A percentile compares a stretch with the other conserved stretches of the same genome.
Evolutionary conservation across 2,329 filamentous ascomycete genomes (phyloP).

Genomic region (Pseudocercospora crystallina): DNA sequence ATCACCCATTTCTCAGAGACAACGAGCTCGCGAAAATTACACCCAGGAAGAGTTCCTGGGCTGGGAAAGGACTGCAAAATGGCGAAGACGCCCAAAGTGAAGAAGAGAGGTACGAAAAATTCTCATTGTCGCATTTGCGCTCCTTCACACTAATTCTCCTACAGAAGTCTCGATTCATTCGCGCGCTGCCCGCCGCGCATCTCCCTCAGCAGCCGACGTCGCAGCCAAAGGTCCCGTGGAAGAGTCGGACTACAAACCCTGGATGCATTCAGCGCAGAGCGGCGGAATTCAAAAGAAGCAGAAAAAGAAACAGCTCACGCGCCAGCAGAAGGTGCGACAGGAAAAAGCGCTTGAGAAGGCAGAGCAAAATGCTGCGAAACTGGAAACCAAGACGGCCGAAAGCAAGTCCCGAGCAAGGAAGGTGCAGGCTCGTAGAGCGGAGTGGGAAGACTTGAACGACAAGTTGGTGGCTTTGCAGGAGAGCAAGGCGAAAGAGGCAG

Average conservation of each 20-base stretch:
- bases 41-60: neutral
- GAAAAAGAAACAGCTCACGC: constrained; percentile 56
- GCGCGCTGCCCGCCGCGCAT: constrained; percentile 70
- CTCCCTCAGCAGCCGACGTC: constrained; percentile 54
- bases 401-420: constrained; percentile 50
- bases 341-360: constrained; percentile 57
- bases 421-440: constrained; percentile 35
- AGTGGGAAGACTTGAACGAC: constrained; percentile 37
- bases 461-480: constrained; percentile 21
- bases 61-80: constrained; percentile 26
- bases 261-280: constrained; percentile 69
- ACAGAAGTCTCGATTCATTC: constrained; percentile 67
- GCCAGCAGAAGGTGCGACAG: constrained; percentile 55
- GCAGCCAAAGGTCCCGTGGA: constrained; percentile 48
- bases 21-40: neutral
- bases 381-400: constrained; percentile 56
- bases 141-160: neutral
- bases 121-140: neutral
- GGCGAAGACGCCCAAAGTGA: constrained; percentile 49
- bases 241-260: constrained; percentile 55
- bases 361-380: constrained; percentile 54
- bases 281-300: constrained; percentile 68
- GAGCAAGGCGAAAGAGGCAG: constrained; percentile 14
- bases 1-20: neutral
- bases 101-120: constrained; percentile 41